phyloP scores from a whole-genome alignment of 139 green algal genomes.

The Gonium pectorale region DNA sequence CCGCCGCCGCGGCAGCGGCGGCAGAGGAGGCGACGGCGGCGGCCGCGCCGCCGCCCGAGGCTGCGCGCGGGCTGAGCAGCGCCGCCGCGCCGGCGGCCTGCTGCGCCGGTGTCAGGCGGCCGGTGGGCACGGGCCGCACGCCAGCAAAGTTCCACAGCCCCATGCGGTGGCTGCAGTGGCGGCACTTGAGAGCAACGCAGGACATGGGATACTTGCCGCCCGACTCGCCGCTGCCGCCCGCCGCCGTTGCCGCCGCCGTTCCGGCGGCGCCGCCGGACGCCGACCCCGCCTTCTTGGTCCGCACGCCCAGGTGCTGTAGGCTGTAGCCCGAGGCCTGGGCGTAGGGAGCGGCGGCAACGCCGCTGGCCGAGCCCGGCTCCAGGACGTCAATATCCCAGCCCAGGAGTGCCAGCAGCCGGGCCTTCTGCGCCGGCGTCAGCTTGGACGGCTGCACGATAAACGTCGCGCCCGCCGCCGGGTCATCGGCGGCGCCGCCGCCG shows the following conservation, averaged over 20 bases:
- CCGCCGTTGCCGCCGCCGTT: not conserved
- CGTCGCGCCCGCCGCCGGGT: not conserved
- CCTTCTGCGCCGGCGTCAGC: conserved; percentile 43
- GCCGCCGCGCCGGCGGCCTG: not conserved
- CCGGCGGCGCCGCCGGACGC: not conserved
- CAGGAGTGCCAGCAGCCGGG: conserved; percentile 42
- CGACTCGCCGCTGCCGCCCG: not conserved
- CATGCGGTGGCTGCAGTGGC: conserved; percentile 37
- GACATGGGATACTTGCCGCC: conserved; percentile 12
- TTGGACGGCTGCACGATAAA: not conserved
- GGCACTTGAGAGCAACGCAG: conserved; percentile 34
- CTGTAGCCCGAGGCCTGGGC: conserved; percentile 29
- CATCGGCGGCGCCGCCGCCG: not conserved
- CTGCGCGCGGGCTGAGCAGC: not conserved
- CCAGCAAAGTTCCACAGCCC: conserved; percentile 50
- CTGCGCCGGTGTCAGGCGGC: not conserved
- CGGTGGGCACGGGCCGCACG: conserved; percentile 15
- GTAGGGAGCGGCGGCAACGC: not conserved
- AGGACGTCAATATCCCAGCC: conserved; percentile 42
- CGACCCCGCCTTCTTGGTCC: not conserved
- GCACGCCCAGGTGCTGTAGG: conserved; percentile 38
- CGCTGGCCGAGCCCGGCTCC: not conserved
- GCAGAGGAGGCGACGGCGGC: not conserved
- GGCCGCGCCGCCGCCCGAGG: not conserved
- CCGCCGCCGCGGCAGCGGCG: not conserved